Conservation (phyloP, 192 early-diverging fungal species). For the Entophlyctis luteolus region DNA sequence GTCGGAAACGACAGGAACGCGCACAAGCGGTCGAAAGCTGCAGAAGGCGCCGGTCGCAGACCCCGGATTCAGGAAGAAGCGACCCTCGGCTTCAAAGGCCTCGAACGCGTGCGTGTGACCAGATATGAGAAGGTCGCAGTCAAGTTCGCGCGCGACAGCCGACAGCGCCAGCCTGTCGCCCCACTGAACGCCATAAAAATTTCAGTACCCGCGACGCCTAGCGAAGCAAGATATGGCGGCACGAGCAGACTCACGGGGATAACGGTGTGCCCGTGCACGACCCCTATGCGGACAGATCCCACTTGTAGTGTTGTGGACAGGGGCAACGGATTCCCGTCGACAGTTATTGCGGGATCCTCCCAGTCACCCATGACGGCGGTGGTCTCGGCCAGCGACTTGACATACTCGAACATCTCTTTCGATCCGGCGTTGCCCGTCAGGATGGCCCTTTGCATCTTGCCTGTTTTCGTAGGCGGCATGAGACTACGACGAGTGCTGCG, state of each 20-base stretch:
- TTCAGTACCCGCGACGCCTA: too few species aligned
- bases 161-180: conserved; percentile 33
- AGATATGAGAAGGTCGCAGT: conserved; percentile 84
- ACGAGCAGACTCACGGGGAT: conserved; percentile 47
- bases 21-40: conserved; percentile 7
- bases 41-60: conserved; percentile 83
- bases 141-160: conserved; percentile 77
- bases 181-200: too few species aligned
- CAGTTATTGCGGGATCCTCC: conserved; percentile 28
- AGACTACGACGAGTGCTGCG: background rate
- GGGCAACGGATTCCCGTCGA: conserved; percentile 19
- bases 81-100: conserved; percentile 85
- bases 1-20: conserved; percentile 4
- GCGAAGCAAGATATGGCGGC: background rate
- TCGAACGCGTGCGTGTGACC: conserved; percentile 90
- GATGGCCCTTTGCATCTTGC: conserved; percentile 95
- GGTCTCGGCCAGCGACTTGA: conserved; percentile 69
- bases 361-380: conserved; percentile 80
- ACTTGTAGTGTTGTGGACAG: conserved; percentile 48
- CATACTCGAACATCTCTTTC: conserved; percentile 81
- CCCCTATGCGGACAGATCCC: conserved; percentile 49
- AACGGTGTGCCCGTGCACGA: conserved; percentile 85
- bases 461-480: conserved; percentile 37
- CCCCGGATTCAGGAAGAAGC: conserved; percentile 95
- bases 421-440: conserved; percentile 86